These are phyloP conservation scores for Colletotrichum gigasporum DNA, from an alignment of 2,329 filamentous ascomycete genomes.

Conservation along the genomic window DNA sequence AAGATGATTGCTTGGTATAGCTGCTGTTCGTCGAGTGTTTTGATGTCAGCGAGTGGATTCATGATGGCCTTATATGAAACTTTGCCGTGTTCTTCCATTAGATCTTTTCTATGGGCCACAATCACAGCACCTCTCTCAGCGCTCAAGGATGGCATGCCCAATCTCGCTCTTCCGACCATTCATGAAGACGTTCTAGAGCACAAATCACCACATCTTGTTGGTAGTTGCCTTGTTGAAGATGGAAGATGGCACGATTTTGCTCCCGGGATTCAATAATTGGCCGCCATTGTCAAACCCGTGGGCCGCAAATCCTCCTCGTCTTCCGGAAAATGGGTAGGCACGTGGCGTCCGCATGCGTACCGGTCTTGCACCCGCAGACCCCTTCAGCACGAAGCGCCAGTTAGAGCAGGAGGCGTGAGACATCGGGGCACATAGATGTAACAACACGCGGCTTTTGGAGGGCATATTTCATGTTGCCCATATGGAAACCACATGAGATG, in stretches of 20 bases:
- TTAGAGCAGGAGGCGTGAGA: not conserved
- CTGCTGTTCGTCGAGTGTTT: not conserved
- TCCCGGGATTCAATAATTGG: conserved; percentile 34
- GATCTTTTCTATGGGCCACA: not conserved
- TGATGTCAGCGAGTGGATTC: conserved; percentile 1
- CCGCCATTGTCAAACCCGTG: conserved; percentile 36
- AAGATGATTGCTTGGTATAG: not conserved
- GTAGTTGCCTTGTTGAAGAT: conserved; percentile 1
- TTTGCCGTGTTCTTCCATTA: not conserved
- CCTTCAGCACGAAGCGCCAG: not conserved
- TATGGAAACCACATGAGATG: conserved; percentile 22
- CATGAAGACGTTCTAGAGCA: not conserved
- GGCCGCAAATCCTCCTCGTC: not conserved
- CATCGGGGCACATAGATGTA: conserved; percentile 14
- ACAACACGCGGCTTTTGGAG: not conserved
- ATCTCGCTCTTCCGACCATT: not conserved
- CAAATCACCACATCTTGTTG: conserved; percentile 21
- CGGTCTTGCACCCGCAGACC: not conserved
- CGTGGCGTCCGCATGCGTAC: conserved; percentile 29
- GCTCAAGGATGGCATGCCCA: not conserved
- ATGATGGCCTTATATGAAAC: conserved; percentile 10
- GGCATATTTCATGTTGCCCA: not conserved
- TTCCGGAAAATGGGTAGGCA: conserved; percentile 16
- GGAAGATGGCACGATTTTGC: conserved; percentile 15
- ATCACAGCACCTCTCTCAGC: not conserved